These are phyloP conservation scores for Solanum etuberosum DNA, from an alignment of 257 asterid species.

Conservation along the genomic window DNA sequence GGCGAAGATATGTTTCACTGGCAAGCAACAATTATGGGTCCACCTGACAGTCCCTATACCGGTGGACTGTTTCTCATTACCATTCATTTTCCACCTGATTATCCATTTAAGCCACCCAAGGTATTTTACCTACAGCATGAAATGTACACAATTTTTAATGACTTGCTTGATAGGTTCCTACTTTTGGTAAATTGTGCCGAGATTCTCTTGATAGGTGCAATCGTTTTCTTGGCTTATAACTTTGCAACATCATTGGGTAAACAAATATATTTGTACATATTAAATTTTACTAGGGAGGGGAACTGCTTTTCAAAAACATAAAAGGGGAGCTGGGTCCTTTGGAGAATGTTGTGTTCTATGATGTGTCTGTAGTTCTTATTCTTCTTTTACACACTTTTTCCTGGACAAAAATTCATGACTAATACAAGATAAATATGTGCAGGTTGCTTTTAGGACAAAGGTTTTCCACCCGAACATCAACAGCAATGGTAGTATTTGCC, in stretches of 20 bases:
- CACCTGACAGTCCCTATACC: conserved; percentile 6
- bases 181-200: neutral
- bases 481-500: conserved; percentile 36
- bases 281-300: neutral
- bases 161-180: neutral
- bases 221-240: neutral
- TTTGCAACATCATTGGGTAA: neutral
- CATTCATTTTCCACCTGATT: conserved; percentile 8
- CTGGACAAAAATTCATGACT: neutral
- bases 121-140: neutral
- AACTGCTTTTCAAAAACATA: neutral
- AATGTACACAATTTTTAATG: neutral
- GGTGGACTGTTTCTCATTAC: conserved; percentile 6
- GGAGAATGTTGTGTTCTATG: neutral
- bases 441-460: conserved; percentile 37
- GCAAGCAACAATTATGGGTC: conserved; percentile 10
- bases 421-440: conserved; percentile 1
- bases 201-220: neutral
- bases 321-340: neutral
- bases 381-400: neutral
- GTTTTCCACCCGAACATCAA: conserved; percentile 35
- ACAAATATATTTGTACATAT: neutral
- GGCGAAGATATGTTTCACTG: conserved; percentile 3
- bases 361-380: neutral
- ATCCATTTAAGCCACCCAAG: conserved; percentile 10